Percentiles rank a stretch among this genome's conserved stretches.
Conservation (phyloP, 768 basidiomycete genomes). For the Clathrus columnatus region DNA sequence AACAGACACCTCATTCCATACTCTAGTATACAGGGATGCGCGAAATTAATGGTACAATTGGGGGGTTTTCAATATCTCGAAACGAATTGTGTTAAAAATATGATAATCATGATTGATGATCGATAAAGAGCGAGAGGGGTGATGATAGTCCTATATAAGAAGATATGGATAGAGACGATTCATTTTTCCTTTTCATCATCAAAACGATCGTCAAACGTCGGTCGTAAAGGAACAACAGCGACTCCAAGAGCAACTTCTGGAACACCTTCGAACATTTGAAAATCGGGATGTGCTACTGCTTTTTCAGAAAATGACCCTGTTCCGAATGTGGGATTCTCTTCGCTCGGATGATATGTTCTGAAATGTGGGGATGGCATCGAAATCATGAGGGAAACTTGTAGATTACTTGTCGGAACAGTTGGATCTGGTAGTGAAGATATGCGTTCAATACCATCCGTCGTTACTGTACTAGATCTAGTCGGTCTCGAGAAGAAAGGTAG, state of each 20-base stretch:
- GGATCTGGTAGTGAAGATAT: not conserved
- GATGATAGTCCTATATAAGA: too few species aligned
- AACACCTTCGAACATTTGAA: not conserved
- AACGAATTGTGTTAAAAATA: too few species aligned
- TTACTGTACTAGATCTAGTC: too few species aligned
- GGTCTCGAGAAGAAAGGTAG: not conserved
- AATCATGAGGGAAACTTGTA: slow-evolving; percentile 8
- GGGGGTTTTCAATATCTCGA: too few species aligned
- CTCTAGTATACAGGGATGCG: too few species aligned
- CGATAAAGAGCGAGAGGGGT: too few species aligned
- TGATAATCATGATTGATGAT: too few species aligned
- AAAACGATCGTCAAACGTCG: too few species aligned
- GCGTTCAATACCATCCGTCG: too few species aligned
- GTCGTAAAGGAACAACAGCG: not conserved
- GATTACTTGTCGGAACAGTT: not conserved
- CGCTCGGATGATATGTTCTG: not conserved
- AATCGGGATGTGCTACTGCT: not conserved
- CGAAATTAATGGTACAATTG: too few species aligned
- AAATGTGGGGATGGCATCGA: slow-evolving; percentile 1
- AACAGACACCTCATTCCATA: too few species aligned
- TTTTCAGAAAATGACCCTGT: not conserved
- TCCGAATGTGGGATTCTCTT: not conserved
- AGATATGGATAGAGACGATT: too few species aligned
- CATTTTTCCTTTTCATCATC: not conserved
- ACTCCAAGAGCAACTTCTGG: slow-evolving; percentile 8